A percentile compares a stretch with the other conserved stretches of the same genome.
Conservation (phyloP, 495 filamentous ascomycete genomes). For the Penicillium tannophilum region DNA sequence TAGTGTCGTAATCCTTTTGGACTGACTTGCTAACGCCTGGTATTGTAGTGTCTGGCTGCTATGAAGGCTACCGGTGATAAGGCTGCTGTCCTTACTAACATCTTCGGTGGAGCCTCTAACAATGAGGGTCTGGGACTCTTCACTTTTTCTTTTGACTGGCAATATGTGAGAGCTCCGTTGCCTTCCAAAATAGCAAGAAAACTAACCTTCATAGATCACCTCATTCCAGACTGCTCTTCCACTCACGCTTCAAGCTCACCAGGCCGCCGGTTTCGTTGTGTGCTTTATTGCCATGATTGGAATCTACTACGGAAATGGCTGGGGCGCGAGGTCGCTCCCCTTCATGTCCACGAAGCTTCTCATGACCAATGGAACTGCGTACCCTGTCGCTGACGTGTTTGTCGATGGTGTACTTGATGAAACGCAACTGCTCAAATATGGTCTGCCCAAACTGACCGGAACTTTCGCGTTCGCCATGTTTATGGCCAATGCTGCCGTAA, state of each 20-base stretch:
- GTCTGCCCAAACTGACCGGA: conserved; percentile 46
- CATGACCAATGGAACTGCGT: conserved; percentile 20
- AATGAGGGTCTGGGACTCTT: conserved; percentile 56
- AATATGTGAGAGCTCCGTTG: conserved; percentile 46
- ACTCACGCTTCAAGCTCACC: conserved; percentile 26
- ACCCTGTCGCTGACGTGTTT: conserved; percentile 37
- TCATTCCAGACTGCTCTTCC: conserved; percentile 39
- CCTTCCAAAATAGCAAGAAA: not conserved
- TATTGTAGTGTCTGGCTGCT: conserved; percentile 49
- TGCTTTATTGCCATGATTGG: conserved; percentile 30
- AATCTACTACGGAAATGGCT: conserved; percentile 34
- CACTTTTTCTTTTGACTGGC: conserved; percentile 56
- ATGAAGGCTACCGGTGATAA: conserved; percentile 30
- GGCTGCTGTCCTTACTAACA: conserved; percentile 34
- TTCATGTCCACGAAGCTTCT: conserved; percentile 33
- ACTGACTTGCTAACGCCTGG: not conserved
- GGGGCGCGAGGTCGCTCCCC: conserved; percentile 28
- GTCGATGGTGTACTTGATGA: conserved; percentile 38
- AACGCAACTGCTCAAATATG: conserved; percentile 31
- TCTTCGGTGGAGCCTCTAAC: conserved; percentile 57
- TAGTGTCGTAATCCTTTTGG: too few species aligned
- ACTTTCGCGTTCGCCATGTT: conserved; percentile 41
- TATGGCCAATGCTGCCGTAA: conserved; percentile 37
- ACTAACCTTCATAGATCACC: conserved; percentile 30
- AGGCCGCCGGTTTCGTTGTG: conserved; percentile 14